These are phyloP conservation scores for Amphirosellinia nigrospora DNA, from an alignment of 495 filamentous ascomycete genomes.

Conservation along the genomic window DNA sequence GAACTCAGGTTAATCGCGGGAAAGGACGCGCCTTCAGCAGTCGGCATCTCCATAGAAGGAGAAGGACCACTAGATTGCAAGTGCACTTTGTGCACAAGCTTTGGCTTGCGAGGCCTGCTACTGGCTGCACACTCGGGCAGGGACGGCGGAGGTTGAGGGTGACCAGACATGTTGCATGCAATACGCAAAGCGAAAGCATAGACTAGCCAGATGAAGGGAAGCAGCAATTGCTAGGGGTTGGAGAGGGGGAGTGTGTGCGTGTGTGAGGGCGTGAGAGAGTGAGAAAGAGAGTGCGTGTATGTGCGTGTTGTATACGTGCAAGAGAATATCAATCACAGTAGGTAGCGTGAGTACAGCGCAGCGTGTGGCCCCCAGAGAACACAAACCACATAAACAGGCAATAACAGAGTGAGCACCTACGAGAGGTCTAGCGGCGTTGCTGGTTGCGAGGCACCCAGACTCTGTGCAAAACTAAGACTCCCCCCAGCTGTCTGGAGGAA, in stretches of 20 bases:
- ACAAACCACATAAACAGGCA: constrained; percentile 5
- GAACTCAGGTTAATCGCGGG: background rate
- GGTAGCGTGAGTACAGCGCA: background rate
- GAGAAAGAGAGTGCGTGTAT: background rate
- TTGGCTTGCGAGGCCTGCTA: constrained; percentile 27
- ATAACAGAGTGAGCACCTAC: constrained; percentile 62
- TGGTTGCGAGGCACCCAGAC: constrained; percentile 76
- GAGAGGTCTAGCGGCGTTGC: constrained; percentile 77
- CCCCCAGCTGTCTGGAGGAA: constrained; percentile 60
- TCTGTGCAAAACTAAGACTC: constrained; percentile 82
- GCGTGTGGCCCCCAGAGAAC: background rate
- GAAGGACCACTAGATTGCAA: constrained; percentile 23
- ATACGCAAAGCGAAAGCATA: background rate
- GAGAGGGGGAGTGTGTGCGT: background rate
- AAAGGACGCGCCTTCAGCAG: background rate
- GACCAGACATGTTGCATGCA: constrained; percentile 1
- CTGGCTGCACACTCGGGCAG: constrained; percentile 1
- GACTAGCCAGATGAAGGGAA: background rate
- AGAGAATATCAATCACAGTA: background rate
- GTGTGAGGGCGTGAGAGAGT: too few species aligned
- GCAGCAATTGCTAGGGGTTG: background rate
- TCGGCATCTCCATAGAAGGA: background rate
- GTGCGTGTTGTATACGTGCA: background rate
- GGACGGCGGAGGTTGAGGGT: background rate
- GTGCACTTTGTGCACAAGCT: constrained; percentile 24